These are phyloP conservation scores for Venturia effusa DNA, from an alignment of 2,329 filamentous ascomycete genomes.

Conservation along the genomic window DNA sequence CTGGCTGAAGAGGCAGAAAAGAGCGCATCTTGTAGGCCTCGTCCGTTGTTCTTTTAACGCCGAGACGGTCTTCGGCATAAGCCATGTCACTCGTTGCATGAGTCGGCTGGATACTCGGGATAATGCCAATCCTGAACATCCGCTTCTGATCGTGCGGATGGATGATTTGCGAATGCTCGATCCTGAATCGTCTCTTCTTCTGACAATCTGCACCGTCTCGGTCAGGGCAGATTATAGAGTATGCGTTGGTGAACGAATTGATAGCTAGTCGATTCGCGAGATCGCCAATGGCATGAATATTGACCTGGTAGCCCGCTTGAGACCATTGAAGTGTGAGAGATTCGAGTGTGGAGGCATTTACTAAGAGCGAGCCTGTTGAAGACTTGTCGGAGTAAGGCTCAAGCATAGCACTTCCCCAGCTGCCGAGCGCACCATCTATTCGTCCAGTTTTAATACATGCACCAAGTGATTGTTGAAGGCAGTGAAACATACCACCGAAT, in stretches of 20 bases:
- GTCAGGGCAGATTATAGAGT: constrained; percentile 42
- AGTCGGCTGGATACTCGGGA: constrained; percentile 61
- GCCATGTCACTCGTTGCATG: constrained; percentile 63
- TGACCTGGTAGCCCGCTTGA: constrained; percentile 52
- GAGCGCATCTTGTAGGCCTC: constrained; percentile 59
- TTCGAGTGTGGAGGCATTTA: constrained; percentile 50
- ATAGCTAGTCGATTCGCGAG: constrained; percentile 55
- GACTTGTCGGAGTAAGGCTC: constrained; percentile 57
- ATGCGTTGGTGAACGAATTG: constrained; percentile 49
- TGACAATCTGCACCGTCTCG: constrained; percentile 37
- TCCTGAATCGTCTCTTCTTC: constrained; percentile 47
- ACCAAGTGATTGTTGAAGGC: background rate
- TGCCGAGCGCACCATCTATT: constrained; percentile 56
- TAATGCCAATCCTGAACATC: constrained; percentile 47
- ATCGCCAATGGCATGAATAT: constrained; percentile 64
- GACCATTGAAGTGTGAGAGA: constrained; percentile 48
- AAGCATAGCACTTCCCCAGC: constrained; percentile 62
- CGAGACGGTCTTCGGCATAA: constrained; percentile 52
- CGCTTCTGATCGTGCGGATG: constrained; percentile 52
- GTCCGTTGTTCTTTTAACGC: constrained; percentile 38
- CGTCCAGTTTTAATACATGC: constrained; percentile 13
- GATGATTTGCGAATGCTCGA: constrained; percentile 63
- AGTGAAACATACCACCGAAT: constrained; percentile 45
- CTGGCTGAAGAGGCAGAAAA: constrained; percentile 41
- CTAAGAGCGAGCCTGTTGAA: constrained; percentile 52